Evolutionary conservation across 495 filamentous ascomycete species (phyloP).

Genomic region (Neohortaea acidophila): DNA sequence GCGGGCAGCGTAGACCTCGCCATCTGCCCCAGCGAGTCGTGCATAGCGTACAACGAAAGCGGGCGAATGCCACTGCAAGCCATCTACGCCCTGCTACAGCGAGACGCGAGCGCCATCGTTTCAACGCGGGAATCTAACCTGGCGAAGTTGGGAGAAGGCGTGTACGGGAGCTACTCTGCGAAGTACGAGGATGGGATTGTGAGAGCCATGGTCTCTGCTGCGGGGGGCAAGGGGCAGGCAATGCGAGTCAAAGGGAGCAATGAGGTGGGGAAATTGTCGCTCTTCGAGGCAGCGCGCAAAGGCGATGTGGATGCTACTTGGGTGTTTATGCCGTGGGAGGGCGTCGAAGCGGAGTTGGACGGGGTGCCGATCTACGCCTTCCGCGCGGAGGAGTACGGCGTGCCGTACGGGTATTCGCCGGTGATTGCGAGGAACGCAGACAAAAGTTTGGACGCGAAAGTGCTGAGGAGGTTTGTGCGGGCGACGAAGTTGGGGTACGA

Average conservation of each 20-base stretch:
- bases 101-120: constrained; percentile 10
- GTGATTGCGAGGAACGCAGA: constrained; percentile 12
- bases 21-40: constrained; percentile 14
- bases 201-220: constrained; percentile 10
- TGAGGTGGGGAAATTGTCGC: constrained; percentile 13
- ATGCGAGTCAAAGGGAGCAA: constrained; percentile 6
- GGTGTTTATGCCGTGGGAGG: constrained; percentile 20
- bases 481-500: constrained; percentile 13
- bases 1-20: constrained; percentile 14
- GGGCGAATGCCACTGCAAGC: constrained; percentile 12
- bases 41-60: constrained; percentile 14
- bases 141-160: constrained; percentile 1
- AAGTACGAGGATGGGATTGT: constrained; percentile 17
- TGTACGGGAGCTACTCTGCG: constrained; percentile 15
- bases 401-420: constrained; percentile 17
- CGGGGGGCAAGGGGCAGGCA: constrained; percentile 10
- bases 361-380: constrained; percentile 5
- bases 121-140: constrained; percentile 2
- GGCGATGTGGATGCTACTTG: constrained; percentile 15
- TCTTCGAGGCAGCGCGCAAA: constrained; percentile 10
- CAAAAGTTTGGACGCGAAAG: neutral
- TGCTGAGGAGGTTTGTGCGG: constrained; percentile 11
- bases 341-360: constrained; percentile 12
- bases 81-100: constrained; percentile 18
- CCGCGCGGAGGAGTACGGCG: constrained; percentile 7